Base-by-base conservation (phyloP, 257 asterid species). In the Rhazya stricta region DNA sequence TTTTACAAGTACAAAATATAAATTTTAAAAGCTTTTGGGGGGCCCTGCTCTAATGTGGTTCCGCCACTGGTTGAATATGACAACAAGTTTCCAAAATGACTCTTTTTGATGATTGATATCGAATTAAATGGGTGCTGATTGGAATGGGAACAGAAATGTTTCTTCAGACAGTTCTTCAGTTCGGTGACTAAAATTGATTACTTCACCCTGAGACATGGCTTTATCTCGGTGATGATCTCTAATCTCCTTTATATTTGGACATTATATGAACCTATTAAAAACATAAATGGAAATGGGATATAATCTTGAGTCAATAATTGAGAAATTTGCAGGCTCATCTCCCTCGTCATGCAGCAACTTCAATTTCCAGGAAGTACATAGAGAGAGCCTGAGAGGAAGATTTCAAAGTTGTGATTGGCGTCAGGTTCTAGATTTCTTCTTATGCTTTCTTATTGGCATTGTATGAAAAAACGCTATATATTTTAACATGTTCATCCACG, bases 161-260 rank as follows among this genome's bases (percentile, higher is more conserved):
- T 81, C 51, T 81, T 73, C 50, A 69, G 84, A 43, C 84, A 77
- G 57, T 73, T 81, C 70, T 66, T 72, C 25, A 66, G 53, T 46
- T 73, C 84, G 45, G 84, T 81, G 39, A 70, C 79, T 76, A 76
- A 76, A 72, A 78, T 76, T 72, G 84, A 80, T 65, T 80, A 80
- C 45, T 19, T 76, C 19, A 72, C 81, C 39, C 78, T 76, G 51
- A 72, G 84, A 72, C 84, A 80, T 67, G 81, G 84, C 41, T 80
- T 80, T 39, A 73, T 76, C 72, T 53, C 65, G 32, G 83, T 66
- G 29, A 65, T 57, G 29, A 51, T 30, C 25, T 41, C 25, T 53
- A 27, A 5, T 36, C 70, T 54, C 27, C 6, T 46, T 29, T 10
- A 19, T 23, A 23, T 29, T 15, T 8, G 12, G 23, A 23, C 19